Percentiles rank a stretch among this genome's conserved stretches.
Conservation (phyloP, 257 asterid genomes). For the Primulina eburnea region DNA sequence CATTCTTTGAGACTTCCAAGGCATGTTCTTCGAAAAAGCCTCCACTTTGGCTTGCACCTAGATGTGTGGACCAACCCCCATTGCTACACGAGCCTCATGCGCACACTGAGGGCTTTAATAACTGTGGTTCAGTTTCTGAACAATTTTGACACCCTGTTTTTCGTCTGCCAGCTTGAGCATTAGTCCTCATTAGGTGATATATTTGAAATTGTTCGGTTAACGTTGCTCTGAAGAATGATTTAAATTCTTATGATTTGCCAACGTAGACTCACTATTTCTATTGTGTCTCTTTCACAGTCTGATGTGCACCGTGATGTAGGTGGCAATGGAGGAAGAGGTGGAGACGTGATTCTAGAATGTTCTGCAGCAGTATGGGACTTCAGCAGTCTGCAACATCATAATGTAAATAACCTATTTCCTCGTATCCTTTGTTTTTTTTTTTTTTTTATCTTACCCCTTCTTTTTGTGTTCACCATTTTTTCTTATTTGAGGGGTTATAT, state of each 20-base stretch:
- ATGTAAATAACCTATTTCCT: slow-evolving; percentile 46
- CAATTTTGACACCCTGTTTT: slow-evolving; percentile 4
- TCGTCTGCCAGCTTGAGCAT: neutral
- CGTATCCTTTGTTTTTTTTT: neutral
- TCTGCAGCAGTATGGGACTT: slow-evolving; percentile 84
- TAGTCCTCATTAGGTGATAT: neutral
- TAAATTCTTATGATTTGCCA: slow-evolving; percentile 15
- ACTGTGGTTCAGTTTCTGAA: slow-evolving; percentile 1
- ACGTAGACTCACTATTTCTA: slow-evolving; percentile 1
- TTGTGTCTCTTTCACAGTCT: slow-evolving; percentile 18
- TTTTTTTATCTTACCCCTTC: neutral
- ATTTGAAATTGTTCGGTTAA: neutral
- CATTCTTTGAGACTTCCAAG: neutral
- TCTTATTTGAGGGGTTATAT: neutral
- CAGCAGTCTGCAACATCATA: slow-evolving; percentile 85
- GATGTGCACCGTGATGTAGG: slow-evolving; percentile 45
- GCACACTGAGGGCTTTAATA: neutral
- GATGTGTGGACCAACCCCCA: neutral
- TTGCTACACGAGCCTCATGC: neutral
- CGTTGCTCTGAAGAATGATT: slow-evolving; percentile 13
- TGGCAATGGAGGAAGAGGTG: slow-evolving; percentile 95
- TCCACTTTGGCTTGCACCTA: no score
- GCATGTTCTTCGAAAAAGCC: no score
- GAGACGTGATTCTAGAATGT: slow-evolving; percentile 84
- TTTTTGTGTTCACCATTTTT: slow-evolving; percentile 9